These are phyloP conservation scores for Calonectria honghensis DNA, from an alignment of 2,329 filamentous ascomycete species.

Conservation along the genomic window DNA sequence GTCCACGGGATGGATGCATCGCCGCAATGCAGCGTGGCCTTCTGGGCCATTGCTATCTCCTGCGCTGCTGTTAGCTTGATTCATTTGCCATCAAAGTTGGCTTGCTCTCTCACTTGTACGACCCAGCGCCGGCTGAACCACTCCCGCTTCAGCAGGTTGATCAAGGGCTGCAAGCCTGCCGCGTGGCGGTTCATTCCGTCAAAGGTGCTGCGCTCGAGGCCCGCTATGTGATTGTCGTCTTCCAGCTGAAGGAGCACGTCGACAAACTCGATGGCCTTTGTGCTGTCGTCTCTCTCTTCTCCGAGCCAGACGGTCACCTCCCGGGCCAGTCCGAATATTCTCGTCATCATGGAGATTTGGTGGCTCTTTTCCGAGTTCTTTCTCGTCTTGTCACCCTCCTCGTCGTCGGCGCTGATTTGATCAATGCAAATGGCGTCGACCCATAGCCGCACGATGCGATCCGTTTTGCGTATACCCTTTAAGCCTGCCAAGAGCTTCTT, in stretches of 20 bases:
- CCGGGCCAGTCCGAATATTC: constrained; percentile 6
- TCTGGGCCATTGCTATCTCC: constrained; percentile 7
- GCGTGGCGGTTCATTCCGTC: constrained; percentile 2
- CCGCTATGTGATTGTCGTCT: constrained; percentile 10
- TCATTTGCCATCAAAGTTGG: no score
- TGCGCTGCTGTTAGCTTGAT: not conserved
- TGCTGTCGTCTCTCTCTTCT: not conserved
- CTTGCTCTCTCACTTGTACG: not conserved
- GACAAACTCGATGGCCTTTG: constrained; percentile 6
- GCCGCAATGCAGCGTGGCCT: not conserved
- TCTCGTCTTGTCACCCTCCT: not conserved
- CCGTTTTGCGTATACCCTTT: not conserved
- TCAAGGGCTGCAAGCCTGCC: constrained; percentile 2
- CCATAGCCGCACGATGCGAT: constrained; percentile 14
- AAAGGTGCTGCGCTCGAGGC: constrained; percentile 1
- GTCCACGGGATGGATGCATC: not conserved
- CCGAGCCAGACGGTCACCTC: constrained; percentile 16
- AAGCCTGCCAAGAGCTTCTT: not conserved
- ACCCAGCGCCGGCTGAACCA: constrained; percentile 6
- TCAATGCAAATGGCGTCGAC: constrained; percentile 21
- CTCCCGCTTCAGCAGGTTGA: not conserved
- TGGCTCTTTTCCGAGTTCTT: constrained; percentile 12
- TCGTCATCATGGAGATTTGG: constrained; percentile 18
- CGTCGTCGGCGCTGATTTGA: constrained; percentile 2
- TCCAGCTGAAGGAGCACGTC: not conserved